A percentile compares a stretch with the other conserved stretches of the same genome.
Conservation (phyloP, 108 stramenopile genomes). For the Fragilariopsis cylindrus region DNA sequence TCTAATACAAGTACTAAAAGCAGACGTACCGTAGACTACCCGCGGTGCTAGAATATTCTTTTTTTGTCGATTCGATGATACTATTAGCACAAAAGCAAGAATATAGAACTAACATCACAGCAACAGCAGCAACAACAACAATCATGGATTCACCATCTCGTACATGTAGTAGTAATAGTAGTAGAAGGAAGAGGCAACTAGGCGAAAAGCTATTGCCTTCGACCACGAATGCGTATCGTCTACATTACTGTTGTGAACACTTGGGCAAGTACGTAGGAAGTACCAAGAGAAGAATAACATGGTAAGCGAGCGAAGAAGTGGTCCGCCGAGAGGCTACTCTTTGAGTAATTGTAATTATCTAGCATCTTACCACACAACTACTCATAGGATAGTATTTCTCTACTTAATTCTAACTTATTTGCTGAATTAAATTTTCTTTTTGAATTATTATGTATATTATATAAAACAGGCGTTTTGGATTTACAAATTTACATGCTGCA, state of each 20-base stretch:
- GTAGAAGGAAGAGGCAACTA: conserved; percentile 6
- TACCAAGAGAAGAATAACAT: conserved; percentile 39
- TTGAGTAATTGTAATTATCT: too few relatives aligned
- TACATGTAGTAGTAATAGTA: not conserved
- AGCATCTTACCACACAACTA: not conserved
- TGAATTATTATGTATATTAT: not conserved
- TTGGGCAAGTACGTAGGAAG: conserved; percentile 17
- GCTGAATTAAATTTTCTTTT: not conserved
- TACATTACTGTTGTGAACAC: conserved; percentile 32
- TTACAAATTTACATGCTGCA: conserved; percentile 24
- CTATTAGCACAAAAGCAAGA: too few relatives aligned
- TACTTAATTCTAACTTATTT: not conserved
- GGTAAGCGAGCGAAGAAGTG: conserved; percentile 18
- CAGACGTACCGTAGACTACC: too few relatives aligned
- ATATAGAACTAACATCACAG: too few relatives aligned
- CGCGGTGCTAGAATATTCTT: too few relatives aligned
- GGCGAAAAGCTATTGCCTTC: not conserved
- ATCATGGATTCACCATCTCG: not conserved
- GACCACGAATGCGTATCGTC: conserved; percentile 20
- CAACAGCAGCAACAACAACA: not conserved
- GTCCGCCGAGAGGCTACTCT: too few relatives aligned
- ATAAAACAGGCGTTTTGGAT: conserved; percentile 34
- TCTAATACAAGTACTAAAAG: too few relatives aligned
- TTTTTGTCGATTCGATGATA: too few relatives aligned
- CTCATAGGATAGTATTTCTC: not conserved